These are phyloP conservation scores for Noccaea bulbosa DNA, from an alignment of 345 rosid species.

Conservation along the genomic window DNA sequence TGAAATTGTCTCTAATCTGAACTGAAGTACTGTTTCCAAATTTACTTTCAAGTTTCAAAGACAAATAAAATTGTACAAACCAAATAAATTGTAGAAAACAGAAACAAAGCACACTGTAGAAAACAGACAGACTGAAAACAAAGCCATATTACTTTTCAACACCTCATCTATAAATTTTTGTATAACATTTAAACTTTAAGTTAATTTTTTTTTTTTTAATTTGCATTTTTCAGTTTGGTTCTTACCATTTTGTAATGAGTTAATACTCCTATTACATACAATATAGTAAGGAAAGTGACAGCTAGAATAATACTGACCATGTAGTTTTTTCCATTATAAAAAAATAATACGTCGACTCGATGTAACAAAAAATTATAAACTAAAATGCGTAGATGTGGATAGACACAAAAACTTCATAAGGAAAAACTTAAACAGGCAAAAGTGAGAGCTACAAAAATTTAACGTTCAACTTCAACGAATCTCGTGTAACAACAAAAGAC, in stretches of 20 bases:
- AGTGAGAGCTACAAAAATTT: slow-evolving; percentile 21
- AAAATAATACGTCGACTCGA: neutral
- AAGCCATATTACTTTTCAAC: neutral
- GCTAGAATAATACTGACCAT: slow-evolving; percentile 4
- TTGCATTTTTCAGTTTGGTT: neutral
- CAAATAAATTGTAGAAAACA: slow-evolving; percentile 6
- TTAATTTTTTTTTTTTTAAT: neutral
- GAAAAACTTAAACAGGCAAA: slow-evolving; percentile 25
- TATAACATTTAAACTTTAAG: neutral
- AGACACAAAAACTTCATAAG: slow-evolving; percentile 3
- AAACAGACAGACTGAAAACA: neutral
- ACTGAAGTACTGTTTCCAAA: neutral
- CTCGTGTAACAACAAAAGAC: slow-evolving; percentile 4
- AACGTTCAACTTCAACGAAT: slow-evolving; percentile 43
- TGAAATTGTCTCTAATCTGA: neutral
- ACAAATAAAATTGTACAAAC: neutral
- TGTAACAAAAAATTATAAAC: neutral
- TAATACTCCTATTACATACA: neutral
- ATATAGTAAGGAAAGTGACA: neutral
- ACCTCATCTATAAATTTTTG: neutral
- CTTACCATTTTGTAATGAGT: neutral
- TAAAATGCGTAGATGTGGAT: slow-evolving; percentile 33
- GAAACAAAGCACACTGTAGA: neutral
- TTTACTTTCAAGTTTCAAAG: neutral
- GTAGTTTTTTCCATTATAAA: neutral